Percentiles rank a stretch among this genome's conserved stretches.
Conservation (phyloP, 1,284 basidiomycete species). For the Puccinia brachypodii region DNA sequence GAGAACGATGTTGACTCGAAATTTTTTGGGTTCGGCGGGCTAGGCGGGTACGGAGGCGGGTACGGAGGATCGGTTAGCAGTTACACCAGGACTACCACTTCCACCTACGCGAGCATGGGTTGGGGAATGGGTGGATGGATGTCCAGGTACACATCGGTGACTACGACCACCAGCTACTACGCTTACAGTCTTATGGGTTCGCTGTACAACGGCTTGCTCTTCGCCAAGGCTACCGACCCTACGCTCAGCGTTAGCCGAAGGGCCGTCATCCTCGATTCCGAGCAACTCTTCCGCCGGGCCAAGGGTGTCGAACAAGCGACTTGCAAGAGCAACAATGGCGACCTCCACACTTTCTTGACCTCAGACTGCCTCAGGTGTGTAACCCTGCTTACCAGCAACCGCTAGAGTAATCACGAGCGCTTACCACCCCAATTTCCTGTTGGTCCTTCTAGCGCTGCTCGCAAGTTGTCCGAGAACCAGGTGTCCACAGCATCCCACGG, state of each 20-base stretch:
- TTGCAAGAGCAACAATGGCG: too few relatives aligned
- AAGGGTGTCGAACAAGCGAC: too few relatives aligned
- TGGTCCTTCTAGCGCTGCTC: background rate
- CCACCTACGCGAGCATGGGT: too few relatives aligned
- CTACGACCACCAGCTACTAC: too few relatives aligned
- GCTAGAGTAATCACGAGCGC: too few relatives aligned
- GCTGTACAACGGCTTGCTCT: background rate
- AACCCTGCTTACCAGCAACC: too few relatives aligned
- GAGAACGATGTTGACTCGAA: background rate
- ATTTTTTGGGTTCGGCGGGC: too few relatives aligned
- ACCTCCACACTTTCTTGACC: background rate
- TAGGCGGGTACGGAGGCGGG: background rate
- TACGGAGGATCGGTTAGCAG: too few relatives aligned
- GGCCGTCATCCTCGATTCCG: background rate
- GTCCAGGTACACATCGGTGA: background rate
- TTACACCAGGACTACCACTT: too few relatives aligned
- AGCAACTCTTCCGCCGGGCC: background rate
- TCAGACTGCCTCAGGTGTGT: background rate
- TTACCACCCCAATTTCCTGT: background rate
- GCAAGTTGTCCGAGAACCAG: background rate
- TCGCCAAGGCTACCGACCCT: too few relatives aligned
- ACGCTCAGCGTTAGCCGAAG: too few relatives aligned
- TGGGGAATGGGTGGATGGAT: background rate
- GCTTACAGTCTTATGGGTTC: background rate
- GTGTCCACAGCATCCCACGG: background rate